Conservation (phyloP, 208 protist genomes). For the Spongospora subterranea region DNA sequence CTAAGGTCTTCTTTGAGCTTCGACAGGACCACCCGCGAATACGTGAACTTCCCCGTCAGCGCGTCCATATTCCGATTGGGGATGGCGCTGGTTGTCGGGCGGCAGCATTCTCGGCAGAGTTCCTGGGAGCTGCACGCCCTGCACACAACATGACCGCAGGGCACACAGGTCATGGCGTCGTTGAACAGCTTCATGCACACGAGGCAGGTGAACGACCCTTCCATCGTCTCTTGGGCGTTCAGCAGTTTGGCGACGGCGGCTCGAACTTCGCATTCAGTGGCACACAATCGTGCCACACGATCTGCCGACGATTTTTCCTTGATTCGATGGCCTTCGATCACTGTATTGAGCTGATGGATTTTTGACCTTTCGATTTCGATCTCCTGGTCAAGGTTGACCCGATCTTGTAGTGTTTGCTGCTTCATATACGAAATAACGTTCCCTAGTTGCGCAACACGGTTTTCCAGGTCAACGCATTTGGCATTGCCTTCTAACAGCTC, state of each 20-base stretch:
- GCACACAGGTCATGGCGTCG: background rate
- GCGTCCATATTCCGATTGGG: background rate
- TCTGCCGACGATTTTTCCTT: background rate
- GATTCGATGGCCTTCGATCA: background rate
- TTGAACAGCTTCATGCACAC: slow-evolving; percentile 4
- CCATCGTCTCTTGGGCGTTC: slow-evolving; percentile 42
- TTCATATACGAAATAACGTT: too few species aligned
- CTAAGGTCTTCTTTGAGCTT: too few species aligned
- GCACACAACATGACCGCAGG: slow-evolving; percentile 37
- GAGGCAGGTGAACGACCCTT: slow-evolving; percentile 41
- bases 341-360: background rate
- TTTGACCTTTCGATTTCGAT: too few species aligned
- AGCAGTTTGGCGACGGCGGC: slow-evolving; percentile 7
- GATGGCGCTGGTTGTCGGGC: background rate
- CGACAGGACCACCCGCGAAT: background rate
- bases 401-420: too few species aligned
- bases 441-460: too few species aligned
- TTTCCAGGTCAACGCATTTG: too few species aligned
- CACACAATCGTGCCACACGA: background rate
- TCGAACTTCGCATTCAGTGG: background rate
- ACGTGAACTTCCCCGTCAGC: slow-evolving; percentile 24
- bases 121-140: background rate
- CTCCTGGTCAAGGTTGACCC: too few species aligned
- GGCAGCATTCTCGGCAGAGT: background rate
- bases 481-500: too few species aligned